Conservation (phyloP, 2,329 filamentous ascomycete genomes). For the Zymoseptoria tritici region DNA sequence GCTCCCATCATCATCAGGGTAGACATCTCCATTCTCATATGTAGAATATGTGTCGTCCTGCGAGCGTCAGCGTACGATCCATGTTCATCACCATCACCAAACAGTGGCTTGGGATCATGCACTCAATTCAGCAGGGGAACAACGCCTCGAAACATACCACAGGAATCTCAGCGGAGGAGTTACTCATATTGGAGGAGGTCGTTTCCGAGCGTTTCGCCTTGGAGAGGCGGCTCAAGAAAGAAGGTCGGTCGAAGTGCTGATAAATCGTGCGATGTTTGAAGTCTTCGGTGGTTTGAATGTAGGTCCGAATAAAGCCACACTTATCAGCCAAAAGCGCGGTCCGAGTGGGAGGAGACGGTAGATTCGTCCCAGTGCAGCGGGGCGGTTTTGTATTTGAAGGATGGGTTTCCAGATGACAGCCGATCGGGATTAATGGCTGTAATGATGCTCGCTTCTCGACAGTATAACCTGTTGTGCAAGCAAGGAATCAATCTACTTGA, state of each 20-base stretch:
- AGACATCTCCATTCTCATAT: constrained; percentile 6
- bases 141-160: constrained; percentile 15
- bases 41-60: constrained; percentile 17
- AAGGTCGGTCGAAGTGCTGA: not conserved
- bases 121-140: not conserved
- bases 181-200: not conserved
- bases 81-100: not conserved
- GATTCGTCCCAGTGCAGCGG: not conserved
- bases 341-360: not conserved
- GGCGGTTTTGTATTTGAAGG: not conserved
- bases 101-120: not conserved
- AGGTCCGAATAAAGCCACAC: not conserved
- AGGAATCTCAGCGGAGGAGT: constrained; percentile 12
- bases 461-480: not conserved
- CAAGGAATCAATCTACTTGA: not conserved
- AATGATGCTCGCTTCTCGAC: not conserved
- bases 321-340: not conserved
- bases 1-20: constrained; percentile 9
- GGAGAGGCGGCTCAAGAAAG: not conserved
- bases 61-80: not conserved
- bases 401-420: not conserved
- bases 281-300: not conserved
- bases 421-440: not conserved
- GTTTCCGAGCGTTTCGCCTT: not conserved
- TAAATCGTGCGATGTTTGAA: not conserved